Evolutionary conservation across 495 filamentous ascomycete species (phyloP).

Genomic region (Penicillium longicatenatum): DNA sequence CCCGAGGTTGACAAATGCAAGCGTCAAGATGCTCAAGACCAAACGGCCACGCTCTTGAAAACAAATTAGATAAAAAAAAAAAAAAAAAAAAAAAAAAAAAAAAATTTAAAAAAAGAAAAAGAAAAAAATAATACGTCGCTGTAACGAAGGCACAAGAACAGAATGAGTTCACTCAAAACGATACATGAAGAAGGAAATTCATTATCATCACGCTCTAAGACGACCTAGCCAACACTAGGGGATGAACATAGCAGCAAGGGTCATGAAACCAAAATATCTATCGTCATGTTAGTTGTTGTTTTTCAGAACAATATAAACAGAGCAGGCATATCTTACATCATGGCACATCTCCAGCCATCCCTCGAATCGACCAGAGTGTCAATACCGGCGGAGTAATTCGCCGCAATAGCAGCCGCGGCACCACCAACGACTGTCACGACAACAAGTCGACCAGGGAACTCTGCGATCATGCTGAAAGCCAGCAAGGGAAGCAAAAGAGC

Average conservation of each 20-base stretch:
- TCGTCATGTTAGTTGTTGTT: constrained; percentile 9
- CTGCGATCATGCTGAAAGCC: constrained; percentile 54
- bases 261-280: constrained; percentile 50
- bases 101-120: neutral
- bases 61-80: neutral
- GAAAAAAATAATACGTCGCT: neutral
- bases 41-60: neutral
- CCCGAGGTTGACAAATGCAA: neutral
- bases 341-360: constrained; percentile 46
- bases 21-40: neutral
- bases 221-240: constrained; percentile 17
- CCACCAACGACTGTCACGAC: constrained; percentile 47
- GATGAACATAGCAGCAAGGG: constrained; percentile 44
- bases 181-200: constrained; percentile 14
- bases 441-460: constrained; percentile 56
- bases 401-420: constrained; percentile 40
- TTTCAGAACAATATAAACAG: neutral
- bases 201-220: constrained; percentile 9
- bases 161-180: constrained; percentile 4
- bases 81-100: neutral
- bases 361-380: constrained; percentile 39
- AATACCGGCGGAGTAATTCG: constrained; percentile 38
- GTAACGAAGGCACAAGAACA: neutral
- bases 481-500: constrained; percentile 60
- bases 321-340: constrained; percentile 30